These are phyloP conservation scores for Besnoitia besnoiti DNA, from an alignment of 169 alveolate species.

Conservation along the genomic window DNA sequence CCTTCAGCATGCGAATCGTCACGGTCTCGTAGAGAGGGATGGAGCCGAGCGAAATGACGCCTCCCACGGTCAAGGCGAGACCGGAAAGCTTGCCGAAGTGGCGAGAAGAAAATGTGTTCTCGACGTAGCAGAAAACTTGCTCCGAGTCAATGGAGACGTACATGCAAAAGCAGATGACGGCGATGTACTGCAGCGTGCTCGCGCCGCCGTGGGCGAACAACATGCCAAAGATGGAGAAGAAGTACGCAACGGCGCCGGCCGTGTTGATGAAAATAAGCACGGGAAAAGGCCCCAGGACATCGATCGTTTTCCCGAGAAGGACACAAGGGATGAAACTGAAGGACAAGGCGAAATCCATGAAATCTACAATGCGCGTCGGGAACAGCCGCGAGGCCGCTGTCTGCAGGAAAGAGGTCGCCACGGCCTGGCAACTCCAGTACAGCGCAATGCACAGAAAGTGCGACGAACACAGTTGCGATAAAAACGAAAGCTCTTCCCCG, in stretches of 20 bases:
- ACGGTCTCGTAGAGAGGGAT: conserved; percentile 52
- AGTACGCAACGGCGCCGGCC: conserved; percentile 54
- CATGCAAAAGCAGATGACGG: conserved; percentile 40
- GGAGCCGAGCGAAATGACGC: conserved; percentile 53
- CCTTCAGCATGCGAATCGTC: conserved; percentile 22
- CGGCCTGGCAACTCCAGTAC: conserved; percentile 23
- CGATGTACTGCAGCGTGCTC: background rate
- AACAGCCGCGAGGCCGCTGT: conserved; percentile 40
- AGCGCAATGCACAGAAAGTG: conserved; percentile 32
- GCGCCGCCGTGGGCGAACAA: background rate
- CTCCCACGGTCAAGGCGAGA: conserved; percentile 46
- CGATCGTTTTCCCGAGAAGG: conserved; percentile 52
- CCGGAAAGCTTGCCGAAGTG: conserved; percentile 64
- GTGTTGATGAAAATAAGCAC: conserved; percentile 34
- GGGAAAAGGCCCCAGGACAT: conserved; percentile 36
- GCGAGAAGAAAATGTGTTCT: background rate
- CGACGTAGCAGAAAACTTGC: conserved; percentile 60
- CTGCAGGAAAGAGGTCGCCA: conserved; percentile 49
- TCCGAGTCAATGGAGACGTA: conserved; percentile 55
- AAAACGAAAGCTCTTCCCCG: conserved; percentile 27
- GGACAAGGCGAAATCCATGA: conserved; percentile 30
- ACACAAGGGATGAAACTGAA: conserved; percentile 57
- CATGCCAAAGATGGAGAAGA: background rate
- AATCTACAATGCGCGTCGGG: background rate
- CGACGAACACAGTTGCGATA: conserved; percentile 37